Evolutionary conservation across 169 alveolate species (phyloP).

Genomic region (Plasmodium vinckei): DNA sequence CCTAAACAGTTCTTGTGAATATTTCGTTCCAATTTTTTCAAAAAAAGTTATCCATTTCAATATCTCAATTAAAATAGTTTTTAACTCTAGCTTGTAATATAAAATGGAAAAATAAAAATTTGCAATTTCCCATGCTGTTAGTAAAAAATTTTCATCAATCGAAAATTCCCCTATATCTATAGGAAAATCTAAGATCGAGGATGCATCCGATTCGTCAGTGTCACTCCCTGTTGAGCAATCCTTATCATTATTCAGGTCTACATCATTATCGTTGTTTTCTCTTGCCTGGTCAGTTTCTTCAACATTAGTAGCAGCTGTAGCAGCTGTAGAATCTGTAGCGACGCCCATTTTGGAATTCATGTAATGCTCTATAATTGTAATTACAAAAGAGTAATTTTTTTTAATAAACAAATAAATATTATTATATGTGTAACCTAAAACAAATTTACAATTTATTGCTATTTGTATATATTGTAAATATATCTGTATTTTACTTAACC

Average conservation of each 20-base stretch:
- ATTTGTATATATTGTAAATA: constrained; percentile 66
- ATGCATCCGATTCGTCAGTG: not conserved
- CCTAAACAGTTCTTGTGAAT: not conserved
- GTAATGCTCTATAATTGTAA: constrained; percentile 8
- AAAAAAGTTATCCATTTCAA: constrained; percentile 49
- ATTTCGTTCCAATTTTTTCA: constrained; percentile 1
- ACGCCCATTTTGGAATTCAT: not conserved
- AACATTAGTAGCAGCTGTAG: not conserved
- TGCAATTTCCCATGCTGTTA: constrained; percentile 74
- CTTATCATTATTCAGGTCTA: not conserved
- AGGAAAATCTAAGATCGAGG: no score
- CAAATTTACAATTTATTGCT: constrained; percentile 47
- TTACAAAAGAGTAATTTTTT: constrained; percentile 36
- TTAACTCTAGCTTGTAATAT: constrained; percentile 54
- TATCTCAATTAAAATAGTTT: constrained; percentile 33
- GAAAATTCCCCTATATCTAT: not conserved
- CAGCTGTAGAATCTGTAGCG: not conserved
- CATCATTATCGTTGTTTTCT: not conserved
- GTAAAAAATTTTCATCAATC: constrained; percentile 25
- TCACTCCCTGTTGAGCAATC: not conserved
- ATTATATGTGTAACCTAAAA: constrained; percentile 46
- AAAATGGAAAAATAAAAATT: constrained; percentile 65
- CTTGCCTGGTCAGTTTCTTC: not conserved
- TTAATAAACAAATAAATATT: constrained; percentile 43
- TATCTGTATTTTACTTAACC: constrained; percentile 59